Evolutionary conservation across 169 alveolate genomes (phyloP).

Genomic region (Plasmodium coatneyi): DNA sequence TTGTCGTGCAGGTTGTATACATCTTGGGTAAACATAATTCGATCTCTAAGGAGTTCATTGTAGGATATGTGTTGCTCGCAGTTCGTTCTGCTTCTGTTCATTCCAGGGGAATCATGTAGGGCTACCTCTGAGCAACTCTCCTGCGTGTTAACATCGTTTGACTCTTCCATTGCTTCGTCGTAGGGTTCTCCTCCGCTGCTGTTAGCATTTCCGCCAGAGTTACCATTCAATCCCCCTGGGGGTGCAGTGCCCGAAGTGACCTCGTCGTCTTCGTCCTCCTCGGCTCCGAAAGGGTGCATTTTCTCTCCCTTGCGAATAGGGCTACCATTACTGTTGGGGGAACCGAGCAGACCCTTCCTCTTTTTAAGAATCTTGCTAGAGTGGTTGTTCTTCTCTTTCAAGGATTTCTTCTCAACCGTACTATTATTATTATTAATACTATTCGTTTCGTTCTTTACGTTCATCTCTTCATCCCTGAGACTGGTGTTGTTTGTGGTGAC

Average conservation of each 20-base stretch:
- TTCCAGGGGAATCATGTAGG: not conserved
- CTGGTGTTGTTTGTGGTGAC: conserved; percentile 34
- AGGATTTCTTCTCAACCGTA: not conserved
- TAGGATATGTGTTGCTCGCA: conserved; percentile 1
- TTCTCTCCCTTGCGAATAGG: conserved; percentile 11
- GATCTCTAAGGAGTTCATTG: conserved; percentile 4
- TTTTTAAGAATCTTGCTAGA: conserved; percentile 18
- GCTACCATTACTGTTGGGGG: not conserved
- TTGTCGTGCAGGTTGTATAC: not conserved
- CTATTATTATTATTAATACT: not conserved
- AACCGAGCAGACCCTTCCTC: conserved; percentile 18
- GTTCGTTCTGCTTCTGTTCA: not conserved
- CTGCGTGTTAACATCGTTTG: not conserved
- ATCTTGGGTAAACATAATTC: not conserved
- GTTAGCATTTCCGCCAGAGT: not conserved
- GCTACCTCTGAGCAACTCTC: not conserved
- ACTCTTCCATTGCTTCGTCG: conserved; percentile 7
- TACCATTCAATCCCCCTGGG: not conserved
- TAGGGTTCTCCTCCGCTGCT: not conserved
- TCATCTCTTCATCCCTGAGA: conserved; percentile 40
- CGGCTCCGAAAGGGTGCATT: conserved; percentile 7
- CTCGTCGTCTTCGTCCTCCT: conserved; percentile 20
- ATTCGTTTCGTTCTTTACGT: conserved; percentile 5
- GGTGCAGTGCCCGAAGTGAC: not conserved
- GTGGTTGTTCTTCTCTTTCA: not conserved